These are phyloP conservation scores for Trichoderma orchidacearum DNA, from an alignment of 495 filamentous ascomycete species.

Conservation along the genomic window DNA sequence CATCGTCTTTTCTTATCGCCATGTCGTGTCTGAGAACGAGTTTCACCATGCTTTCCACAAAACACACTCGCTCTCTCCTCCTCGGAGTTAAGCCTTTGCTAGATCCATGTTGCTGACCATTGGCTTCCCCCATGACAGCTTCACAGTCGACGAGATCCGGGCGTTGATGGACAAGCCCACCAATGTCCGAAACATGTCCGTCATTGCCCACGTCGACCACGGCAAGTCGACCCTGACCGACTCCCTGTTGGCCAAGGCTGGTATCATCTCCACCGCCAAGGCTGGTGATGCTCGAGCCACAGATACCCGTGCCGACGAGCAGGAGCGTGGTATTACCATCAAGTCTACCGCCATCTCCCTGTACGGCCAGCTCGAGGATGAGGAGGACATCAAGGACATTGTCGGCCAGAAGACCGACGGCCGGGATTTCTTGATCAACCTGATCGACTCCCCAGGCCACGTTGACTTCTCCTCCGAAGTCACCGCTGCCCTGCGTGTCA, in stretches of 20 bases:
- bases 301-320: slow-evolving; percentile 93
- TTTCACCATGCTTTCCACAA: no score
- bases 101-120: slow-evolving; percentile 15
- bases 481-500: slow-evolving; percentile 98
- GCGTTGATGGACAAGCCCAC: slow-evolving; percentile 90
- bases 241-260: slow-evolving; percentile 95
- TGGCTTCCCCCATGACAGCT: slow-evolving; percentile 46
- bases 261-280: slow-evolving; percentile 98
- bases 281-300: slow-evolving; percentile 92
- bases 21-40: background rate
- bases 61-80: slow-evolving; percentile 14
- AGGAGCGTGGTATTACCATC: slow-evolving; percentile 99
- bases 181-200: slow-evolving; percentile 98
- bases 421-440: slow-evolving; percentile 97
- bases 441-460: slow-evolving; percentile 99
- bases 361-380: slow-evolving; percentile 69
- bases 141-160: slow-evolving; percentile 98
- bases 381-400: slow-evolving; percentile 91
- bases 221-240: slow-evolving; percentile 99
- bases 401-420: slow-evolving; percentile 71
- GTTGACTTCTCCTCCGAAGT: slow-evolving; percentile 99
- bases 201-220: slow-evolving; percentile 99
- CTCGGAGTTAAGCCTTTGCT: slow-evolving; percentile 28
- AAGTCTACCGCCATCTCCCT: slow-evolving; percentile 99
- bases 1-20: background rate